phyloP scores from a whole-genome alignment of 2,329 filamentous ascomycete species.

The Arthrobotrys sphaeroides region DNA sequence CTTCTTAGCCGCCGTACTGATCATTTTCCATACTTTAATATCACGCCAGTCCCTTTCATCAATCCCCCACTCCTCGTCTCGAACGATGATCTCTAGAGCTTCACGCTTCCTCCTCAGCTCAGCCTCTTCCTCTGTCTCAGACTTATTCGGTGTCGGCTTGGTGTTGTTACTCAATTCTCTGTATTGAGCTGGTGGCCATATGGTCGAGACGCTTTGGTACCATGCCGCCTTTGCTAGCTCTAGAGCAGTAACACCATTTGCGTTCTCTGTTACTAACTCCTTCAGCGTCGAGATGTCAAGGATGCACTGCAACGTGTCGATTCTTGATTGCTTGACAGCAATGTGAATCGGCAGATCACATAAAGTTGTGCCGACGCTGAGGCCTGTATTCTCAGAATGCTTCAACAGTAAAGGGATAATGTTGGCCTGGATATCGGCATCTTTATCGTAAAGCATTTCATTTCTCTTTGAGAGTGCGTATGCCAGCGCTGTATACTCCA shows the following conservation, averaged over 20 bases:
- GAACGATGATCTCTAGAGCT: neutral
- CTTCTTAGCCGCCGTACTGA: neutral
- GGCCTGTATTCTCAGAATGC: conserved; percentile 67
- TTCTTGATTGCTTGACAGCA: neutral
- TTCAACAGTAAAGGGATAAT: conserved; percentile 67
- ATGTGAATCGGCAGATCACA: conserved; percentile 63
- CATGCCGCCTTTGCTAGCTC: conserved; percentile 40
- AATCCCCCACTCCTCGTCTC: neutral
- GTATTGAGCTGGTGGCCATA: neutral
- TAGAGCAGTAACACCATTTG: conserved; percentile 54
- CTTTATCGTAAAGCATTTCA: neutral
- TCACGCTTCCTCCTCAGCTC: neutral
- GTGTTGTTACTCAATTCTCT: neutral
- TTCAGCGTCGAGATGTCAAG: conserved; percentile 58
- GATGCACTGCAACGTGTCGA: conserved; percentile 9
- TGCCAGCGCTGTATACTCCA: conserved; percentile 31
- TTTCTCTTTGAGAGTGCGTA: neutral
- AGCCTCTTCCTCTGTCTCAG: neutral
- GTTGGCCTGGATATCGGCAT: conserved; percentile 59
- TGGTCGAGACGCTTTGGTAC: neutral
- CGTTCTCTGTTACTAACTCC: conserved; percentile 54
- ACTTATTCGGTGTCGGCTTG: neutral
- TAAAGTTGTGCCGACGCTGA: conserved; percentile 62
- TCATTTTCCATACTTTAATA: conserved; percentile 23
- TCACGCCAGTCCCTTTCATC: neutral